These are phyloP conservation scores for Elaeis guineensis DNA, from an alignment of 176 grass and related monocot genomes.

Conservation along the genomic window DNA sequence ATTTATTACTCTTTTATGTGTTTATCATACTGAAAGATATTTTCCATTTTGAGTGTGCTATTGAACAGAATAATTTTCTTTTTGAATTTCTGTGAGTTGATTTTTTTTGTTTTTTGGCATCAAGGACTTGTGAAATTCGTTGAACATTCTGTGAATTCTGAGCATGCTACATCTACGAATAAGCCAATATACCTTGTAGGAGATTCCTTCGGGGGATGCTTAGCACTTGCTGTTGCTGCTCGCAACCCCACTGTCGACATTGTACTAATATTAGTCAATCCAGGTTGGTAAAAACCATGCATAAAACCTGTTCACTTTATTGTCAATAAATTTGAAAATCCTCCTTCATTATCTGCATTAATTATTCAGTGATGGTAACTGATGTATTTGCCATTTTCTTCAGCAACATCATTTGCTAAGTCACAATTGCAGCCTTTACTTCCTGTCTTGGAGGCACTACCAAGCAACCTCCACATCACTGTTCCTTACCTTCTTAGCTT, in stretches of 20 bases:
- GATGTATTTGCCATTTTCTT: not conserved
- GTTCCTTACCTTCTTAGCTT: constrained; percentile 83
- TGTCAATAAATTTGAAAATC: not conserved
- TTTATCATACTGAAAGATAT: too few relatives aligned
- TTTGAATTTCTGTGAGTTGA: too few relatives aligned
- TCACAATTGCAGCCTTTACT: constrained; percentile 53
- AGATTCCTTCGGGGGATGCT: constrained; percentile 74
- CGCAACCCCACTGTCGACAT: constrained; percentile 56
- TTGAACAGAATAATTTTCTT: too few relatives aligned
- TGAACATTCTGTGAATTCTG: constrained; percentile 44
- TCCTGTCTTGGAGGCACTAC: constrained; percentile 74
- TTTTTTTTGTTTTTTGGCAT: not conserved
- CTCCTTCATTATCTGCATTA: not conserved
- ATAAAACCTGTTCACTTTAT: not conserved
- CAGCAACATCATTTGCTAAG: constrained; percentile 84
- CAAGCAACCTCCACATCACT: constrained; percentile 60
- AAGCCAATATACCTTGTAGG: constrained; percentile 69
- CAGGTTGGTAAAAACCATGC: constrained; percentile 66
- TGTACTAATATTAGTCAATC: constrained; percentile 76
- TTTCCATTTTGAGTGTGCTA: too few relatives aligned
- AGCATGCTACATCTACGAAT: constrained; percentile 45
- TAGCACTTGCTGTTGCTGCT: constrained; percentile 69
- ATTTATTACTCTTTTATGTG: too few relatives aligned
- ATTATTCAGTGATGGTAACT: constrained; percentile 1
- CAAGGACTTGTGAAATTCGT: constrained; percentile 45